These are phyloP conservation scores for Tolypocladium cylindrosporum DNA, from an alignment of 2,329 filamentous ascomycete species.

Conservation along the genomic window DNA sequence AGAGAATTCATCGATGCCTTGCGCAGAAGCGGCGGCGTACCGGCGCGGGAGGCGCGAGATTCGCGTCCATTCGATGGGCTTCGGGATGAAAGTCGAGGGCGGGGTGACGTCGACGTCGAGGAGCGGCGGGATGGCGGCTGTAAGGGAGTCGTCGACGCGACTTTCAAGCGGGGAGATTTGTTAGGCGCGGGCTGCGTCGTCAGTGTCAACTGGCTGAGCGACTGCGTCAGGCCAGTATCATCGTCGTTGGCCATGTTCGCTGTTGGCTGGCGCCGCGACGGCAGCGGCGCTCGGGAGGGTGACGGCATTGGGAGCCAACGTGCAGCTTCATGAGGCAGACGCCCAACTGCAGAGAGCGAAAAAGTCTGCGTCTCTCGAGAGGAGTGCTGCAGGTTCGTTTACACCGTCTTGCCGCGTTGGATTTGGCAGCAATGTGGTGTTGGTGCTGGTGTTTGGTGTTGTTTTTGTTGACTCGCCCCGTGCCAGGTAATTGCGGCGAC, in stretches of 20 bases:
- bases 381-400: background rate
- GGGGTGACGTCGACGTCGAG: slow-evolving; percentile 26
- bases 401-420: background rate
- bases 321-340: background rate
- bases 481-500: background rate
- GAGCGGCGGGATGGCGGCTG: slow-evolving; percentile 24
- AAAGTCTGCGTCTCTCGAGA: background rate
- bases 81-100: slow-evolving; percentile 25
- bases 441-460: background rate
- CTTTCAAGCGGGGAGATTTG: slow-evolving; percentile 16
- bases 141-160: slow-evolving; percentile 23
- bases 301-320: background rate
- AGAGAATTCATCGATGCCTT: slow-evolving; percentile 50
- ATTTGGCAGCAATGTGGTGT: background rate
- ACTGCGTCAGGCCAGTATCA: slow-evolving; percentile 25
- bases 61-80: slow-evolving; percentile 32
- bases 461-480: background rate
- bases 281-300: slow-evolving; percentile 8
- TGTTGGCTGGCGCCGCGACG: slow-evolving; percentile 22
- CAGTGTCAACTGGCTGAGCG: slow-evolving; percentile 35
- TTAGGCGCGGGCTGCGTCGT: slow-evolving; percentile 17
- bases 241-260: slow-evolving; percentile 17
- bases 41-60: slow-evolving; percentile 35
- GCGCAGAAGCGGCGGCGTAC: slow-evolving; percentile 40
- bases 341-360: background rate